These are phyloP conservation scores for Hypoxylon intermedium DNA, from an alignment of 495 filamentous ascomycete species.

Conservation along the genomic window DNA sequence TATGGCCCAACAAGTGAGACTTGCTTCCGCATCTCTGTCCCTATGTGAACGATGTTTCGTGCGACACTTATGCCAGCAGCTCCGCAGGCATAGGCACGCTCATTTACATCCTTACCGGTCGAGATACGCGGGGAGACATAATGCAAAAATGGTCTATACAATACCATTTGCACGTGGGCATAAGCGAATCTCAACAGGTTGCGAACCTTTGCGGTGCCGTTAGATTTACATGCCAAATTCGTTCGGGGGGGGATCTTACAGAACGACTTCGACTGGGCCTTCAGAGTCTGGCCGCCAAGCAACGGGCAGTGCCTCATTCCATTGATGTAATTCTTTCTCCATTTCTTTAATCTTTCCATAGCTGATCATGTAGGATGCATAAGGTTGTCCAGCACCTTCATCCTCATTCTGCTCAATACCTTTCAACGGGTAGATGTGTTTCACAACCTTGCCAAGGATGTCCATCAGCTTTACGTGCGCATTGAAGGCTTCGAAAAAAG, in stretches of 20 bases:
- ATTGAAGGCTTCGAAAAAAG: slow-evolving; percentile 81
- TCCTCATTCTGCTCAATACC: slow-evolving; percentile 64
- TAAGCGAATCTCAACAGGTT: slow-evolving; percentile 87
- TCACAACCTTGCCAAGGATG: slow-evolving; percentile 84
- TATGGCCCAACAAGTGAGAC: slow-evolving; percentile 86
- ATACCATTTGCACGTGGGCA: slow-evolving; percentile 91
- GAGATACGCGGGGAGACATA: slow-evolving; percentile 78
- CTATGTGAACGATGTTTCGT: slow-evolving; percentile 93
- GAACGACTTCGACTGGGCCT: slow-evolving; percentile 71
- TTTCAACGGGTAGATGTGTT: slow-evolving; percentile 89
- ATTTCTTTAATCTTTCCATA: slow-evolving; percentile 90
- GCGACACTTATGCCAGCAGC: slow-evolving; percentile 91
- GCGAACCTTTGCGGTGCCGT: slow-evolving; percentile 66
- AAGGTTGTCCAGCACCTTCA: slow-evolving; percentile 46
- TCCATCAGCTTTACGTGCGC: slow-evolving; percentile 80
- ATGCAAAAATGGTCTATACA: slow-evolving; percentile 94
- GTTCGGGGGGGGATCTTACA: slow-evolving; percentile 59
- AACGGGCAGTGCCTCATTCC: slow-evolving; percentile 80
- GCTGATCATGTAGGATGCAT: slow-evolving; percentile 77
- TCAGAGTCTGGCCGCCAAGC: slow-evolving; percentile 78
- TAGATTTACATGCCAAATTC: slow-evolving; percentile 8
- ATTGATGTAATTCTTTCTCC: slow-evolving; percentile 81
- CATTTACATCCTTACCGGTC: slow-evolving; percentile 74
- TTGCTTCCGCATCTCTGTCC: slow-evolving; percentile 83
- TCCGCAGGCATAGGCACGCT: slow-evolving; percentile 88